A percentile compares a stretch with the other conserved stretches of the same genome.
Evolutionary conservation across 164 flowering plant species (phyloP).

Genomic region (Kingdonia uniflora): DNA sequence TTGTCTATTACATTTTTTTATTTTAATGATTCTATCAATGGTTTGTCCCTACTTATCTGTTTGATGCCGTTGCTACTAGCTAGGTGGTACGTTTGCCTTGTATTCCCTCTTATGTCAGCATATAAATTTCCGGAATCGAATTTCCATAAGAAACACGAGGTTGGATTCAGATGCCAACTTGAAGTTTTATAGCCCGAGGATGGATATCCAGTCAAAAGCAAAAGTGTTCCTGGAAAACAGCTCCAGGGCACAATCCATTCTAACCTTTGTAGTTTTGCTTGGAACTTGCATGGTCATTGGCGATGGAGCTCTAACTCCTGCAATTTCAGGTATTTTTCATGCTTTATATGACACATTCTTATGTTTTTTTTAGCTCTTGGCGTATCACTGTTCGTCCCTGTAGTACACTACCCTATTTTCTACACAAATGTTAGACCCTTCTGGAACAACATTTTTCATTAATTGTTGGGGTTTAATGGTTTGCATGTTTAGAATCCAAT

Average conservation of each 20-base stretch:
- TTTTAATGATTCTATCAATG: too few species aligned
- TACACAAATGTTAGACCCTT: too few species aligned
- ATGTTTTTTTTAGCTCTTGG: too few species aligned
- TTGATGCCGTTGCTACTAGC: too few species aligned
- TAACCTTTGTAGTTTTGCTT: slow-evolving; percentile 7
- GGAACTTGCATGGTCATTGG: slow-evolving; percentile 24
- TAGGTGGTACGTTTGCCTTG: slow-evolving; percentile 22
- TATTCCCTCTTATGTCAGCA: slow-evolving; percentile 18
- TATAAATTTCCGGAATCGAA: slow-evolving; percentile 9
- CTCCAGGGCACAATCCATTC: neutral
- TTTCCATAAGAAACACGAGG: slow-evolving; percentile 9
- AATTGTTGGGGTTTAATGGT: too few species aligned
- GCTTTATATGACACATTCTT: too few species aligned
- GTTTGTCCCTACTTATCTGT: too few species aligned
- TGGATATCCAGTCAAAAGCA: slow-evolving; percentile 2
- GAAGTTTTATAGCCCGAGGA: slow-evolving; percentile 6
- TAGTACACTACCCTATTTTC: too few species aligned
- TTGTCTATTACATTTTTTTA: too few species aligned
- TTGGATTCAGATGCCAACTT: slow-evolving; percentile 8
- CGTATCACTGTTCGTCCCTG: too few species aligned
- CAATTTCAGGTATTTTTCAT: slow-evolving; percentile 15
- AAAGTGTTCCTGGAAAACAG: slow-evolving; percentile 1
- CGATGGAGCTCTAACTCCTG: slow-evolving; percentile 21
- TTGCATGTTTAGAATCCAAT: too few species aligned
- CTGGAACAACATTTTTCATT: too few species aligned